Base-by-base conservation (phyloP, 331 rosid species). In the Malus hybrid region DNA sequence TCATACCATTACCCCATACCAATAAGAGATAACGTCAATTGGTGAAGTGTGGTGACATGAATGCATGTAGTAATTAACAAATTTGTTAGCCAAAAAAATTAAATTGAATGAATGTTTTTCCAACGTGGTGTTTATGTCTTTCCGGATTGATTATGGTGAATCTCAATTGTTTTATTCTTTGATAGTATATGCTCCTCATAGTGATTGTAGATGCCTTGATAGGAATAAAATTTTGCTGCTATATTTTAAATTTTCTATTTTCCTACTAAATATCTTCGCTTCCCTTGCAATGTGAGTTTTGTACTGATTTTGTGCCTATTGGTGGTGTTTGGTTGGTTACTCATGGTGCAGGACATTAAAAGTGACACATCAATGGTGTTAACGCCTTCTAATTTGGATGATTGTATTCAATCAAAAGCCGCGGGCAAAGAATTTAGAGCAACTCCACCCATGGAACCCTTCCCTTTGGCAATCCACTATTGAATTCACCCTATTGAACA, bases 321-420 rank as follows among this genome's bases (percentile, higher is more conserved):
- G 30, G 1, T 63, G 75, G 33, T 42, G 28, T n/a, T 12, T 34
- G 55, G 34, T 12, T 34, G 55, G 34, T 48, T 53, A 6, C 34
- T 56, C 34, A 7, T 76, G 63, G 48, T 72, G 68, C 88, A 93
- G 98, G 88, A 63, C 70, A 72, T 62, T 73, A 77, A 55, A 78
- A 39, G 20, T 18, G 73, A 67, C 75, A 33, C 29, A 34, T 68
- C 87, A 33, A 33, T 86, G 0, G 70, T 32, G 13, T 68, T 90
- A 65, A 84, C 91, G 68, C 76, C 88, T 12, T 92, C 86, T 70
- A 78, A 75, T 74, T 70, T 92, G 84, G 97, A 94, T 29, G 97
- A 92, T 83, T 94, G 89, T 79, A 64, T 94, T 80, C 86, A 85
- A 80, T 83, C 97, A 50, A 94, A 94, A 80, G 82, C 92, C 65